Base-by-base conservation (phyloP, 2,329 filamentous ascomycete species). In the Colletotrichum sp. region DNA sequence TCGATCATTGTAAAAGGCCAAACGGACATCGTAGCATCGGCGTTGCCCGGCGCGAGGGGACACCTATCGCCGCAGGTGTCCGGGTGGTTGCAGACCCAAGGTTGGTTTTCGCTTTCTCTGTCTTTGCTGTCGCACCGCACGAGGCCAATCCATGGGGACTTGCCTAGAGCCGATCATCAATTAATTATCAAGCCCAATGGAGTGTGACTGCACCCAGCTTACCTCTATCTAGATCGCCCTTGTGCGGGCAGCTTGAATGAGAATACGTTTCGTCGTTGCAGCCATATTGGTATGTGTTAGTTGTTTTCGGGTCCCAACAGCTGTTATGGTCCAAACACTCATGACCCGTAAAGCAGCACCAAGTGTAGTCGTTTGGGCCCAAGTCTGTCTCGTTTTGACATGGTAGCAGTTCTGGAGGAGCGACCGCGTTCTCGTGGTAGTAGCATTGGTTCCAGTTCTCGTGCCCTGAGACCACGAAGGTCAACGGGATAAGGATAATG, bases 281-380 rank as follows among this genome's bases (percentile, higher is more conserved):
- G 32, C 74, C 74, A 32, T 76, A 76, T 24, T 74, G 71, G 26
- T 76, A 76, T 9, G 74, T 74, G 28, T 69, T 36, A 26, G 43
- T 43, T 3, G 65, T 63, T 0, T 5, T 7, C 0, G 57, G 57
- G 8, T 76, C 52, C 57, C 63, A 76, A 21, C 71, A 76, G 4
- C 57, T 30, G 30, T 9, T 72, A 6, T 70, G 15, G 26, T 74
- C 64, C n/a, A 76, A 34, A 7, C 74, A 76, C 13, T 10, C 8
- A 32, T 76, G 24, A 4, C 74, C 74, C 1, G 74, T 71, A 43
- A 74, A 58, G 10, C 74, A 76, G 55, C 74, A 76, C 73, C 69
- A 72, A 10, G 55, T 38, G 12, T 24, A 15, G 18, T 55, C 68
- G 2, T n/a, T 58, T 7, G 15, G 30, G 12, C 6, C 30, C 0